phyloP scores from a whole-genome alignment of 306 rosid species.

The Pyrus bretschneideri region DNA sequence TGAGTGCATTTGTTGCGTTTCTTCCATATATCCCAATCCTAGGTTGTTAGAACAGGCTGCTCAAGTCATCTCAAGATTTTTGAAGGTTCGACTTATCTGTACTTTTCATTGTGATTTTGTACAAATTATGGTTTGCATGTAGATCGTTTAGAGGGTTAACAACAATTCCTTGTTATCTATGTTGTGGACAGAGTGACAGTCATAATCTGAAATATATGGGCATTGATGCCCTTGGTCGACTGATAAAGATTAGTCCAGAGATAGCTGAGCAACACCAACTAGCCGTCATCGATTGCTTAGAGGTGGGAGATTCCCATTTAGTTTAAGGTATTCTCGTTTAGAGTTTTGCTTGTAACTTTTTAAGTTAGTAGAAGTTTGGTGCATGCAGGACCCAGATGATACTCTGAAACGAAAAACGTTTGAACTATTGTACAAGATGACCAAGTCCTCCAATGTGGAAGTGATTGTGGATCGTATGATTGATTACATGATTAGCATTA shows the following conservation, averaged over 20 bases:
- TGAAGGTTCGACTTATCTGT: constrained; percentile 52
- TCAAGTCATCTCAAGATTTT: constrained; percentile 77
- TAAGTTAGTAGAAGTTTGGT: constrained; percentile 12
- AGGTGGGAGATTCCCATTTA: constrained; percentile 42
- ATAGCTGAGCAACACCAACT: constrained; percentile 94
- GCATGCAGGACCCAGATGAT: constrained; percentile 91
- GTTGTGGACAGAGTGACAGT: constrained; percentile 66
- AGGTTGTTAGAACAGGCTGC: constrained; percentile 82
- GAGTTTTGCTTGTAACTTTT: constrained; percentile 4
- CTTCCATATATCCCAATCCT: constrained; percentile 66
- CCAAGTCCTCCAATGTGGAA: constrained; percentile 95
- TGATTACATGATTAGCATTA: constrained; percentile 79
- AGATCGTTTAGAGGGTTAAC: background rate
- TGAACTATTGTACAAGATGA: constrained; percentile 83
- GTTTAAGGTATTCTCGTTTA: background rate
- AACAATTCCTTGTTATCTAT: background rate
- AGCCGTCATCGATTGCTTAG: constrained; percentile 97
- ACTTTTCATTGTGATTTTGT: background rate
- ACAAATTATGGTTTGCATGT: background rate
- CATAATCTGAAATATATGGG: constrained; percentile 98
- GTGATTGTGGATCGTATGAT: constrained; percentile 97
- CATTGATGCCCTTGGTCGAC: constrained; percentile 90
- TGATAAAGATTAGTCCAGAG: constrained; percentile 77
- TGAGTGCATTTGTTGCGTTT: constrained; percentile 71
- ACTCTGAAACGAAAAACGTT: constrained; percentile 91